phyloP scores from a whole-genome alignment of 2,329 filamentous ascomycete genomes.

The Botryotinia narcissicola region DNA sequence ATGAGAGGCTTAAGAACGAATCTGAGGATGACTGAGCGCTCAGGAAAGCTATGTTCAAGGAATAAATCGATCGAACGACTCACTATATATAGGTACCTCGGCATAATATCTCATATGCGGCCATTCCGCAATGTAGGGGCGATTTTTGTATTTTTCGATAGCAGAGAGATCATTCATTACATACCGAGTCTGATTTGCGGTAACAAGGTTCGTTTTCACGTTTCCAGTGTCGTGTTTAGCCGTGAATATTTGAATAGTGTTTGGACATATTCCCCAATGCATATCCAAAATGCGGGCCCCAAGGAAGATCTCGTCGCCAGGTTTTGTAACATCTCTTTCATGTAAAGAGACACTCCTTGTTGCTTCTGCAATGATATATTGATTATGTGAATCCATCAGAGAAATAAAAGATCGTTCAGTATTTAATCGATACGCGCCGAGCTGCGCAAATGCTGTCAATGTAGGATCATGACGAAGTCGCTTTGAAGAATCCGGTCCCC shows the following conservation, averaged over 20 bases:
- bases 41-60: background rate
- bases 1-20: too few species aligned
- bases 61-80: background rate
- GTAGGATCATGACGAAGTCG: constrained; percentile 40
- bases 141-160: constrained; percentile 24
- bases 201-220: constrained; percentile 19
- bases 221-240: constrained; percentile 22
- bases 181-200: constrained; percentile 25
- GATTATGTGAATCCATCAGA: constrained; percentile 29
- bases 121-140: constrained; percentile 27
- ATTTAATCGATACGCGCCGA: constrained; percentile 47
- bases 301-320: constrained; percentile 28
- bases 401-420: constrained; percentile 49
- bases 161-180: constrained; percentile 31
- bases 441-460: constrained; percentile 46
- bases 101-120: constrained; percentile 34
- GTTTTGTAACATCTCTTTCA: constrained; percentile 7
- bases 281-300: constrained; percentile 26
- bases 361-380: constrained; percentile 33
- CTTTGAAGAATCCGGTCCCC: constrained; percentile 12
- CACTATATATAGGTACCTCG: constrained; percentile 31
- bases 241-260: constrained; percentile 30
- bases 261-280: constrained; percentile 29
- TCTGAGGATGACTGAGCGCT: background rate
- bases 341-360: constrained; percentile 27